These are phyloP conservation scores for Claviceps sp. DNA, from an alignment of 2,329 filamentous ascomycete genomes.

Conservation along the genomic window DNA sequence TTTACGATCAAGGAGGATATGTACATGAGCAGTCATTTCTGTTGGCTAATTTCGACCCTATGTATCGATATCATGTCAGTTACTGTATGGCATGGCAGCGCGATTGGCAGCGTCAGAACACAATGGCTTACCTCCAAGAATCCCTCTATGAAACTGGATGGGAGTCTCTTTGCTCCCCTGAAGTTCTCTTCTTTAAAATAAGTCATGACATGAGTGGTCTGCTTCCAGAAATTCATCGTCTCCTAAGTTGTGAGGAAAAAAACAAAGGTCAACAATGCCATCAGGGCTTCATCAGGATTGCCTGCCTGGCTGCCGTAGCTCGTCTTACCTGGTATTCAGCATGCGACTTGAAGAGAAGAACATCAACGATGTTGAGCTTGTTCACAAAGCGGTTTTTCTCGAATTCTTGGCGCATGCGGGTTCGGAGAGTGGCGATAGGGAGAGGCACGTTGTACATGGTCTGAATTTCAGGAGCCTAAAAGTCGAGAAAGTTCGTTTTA, in stretches of 20 bases:
- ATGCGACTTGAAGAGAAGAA: slow-evolving; percentile 81
- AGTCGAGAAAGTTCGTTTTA: slow-evolving; percentile 2
- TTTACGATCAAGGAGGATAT: slow-evolving; percentile 16
- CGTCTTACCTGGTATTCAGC: slow-evolving; percentile 74
- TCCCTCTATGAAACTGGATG: slow-evolving; percentile 80
- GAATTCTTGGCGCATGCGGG: slow-evolving; percentile 92
- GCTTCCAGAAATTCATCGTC: slow-evolving; percentile 99
- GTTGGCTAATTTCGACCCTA: slow-evolving; percentile 42
- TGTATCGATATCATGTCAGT: slow-evolving; percentile 10
- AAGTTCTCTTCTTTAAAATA: slow-evolving; percentile 83
- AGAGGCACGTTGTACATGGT: slow-evolving; percentile 91
- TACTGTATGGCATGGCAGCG: background rate
- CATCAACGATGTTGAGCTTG: slow-evolving; percentile 77
- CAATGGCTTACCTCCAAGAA: slow-evolving; percentile 71
- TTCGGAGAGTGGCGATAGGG: slow-evolving; percentile 75
- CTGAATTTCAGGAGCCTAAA: slow-evolving; percentile 87
- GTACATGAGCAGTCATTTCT: slow-evolving; percentile 19
- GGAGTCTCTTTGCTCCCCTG: slow-evolving; percentile 64
- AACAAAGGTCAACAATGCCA: background rate
- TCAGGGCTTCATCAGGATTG: background rate
- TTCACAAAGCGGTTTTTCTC: slow-evolving; percentile 89
- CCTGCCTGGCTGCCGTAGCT: slow-evolving; percentile 20
- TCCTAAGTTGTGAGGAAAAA: slow-evolving; percentile 43
- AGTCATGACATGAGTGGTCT: slow-evolving; percentile 87
- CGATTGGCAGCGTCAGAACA: background rate